These are phyloP conservation scores for Fusarium cicatricum DNA, from an alignment of 2,329 filamentous ascomycete genomes.

Conservation along the genomic window DNA sequence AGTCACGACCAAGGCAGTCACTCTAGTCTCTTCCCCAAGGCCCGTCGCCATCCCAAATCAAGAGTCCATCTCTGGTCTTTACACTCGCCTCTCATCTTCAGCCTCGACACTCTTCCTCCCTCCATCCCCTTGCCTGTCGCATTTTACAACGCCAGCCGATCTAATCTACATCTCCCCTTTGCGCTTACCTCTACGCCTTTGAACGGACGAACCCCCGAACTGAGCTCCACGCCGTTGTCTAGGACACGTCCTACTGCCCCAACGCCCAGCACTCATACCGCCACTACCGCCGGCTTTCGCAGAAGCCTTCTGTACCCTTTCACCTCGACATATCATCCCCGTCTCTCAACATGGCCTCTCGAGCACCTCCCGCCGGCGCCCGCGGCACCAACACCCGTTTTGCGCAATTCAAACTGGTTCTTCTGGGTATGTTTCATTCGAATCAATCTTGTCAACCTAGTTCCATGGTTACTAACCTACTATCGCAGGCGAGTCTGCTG, in stretches of 20 bases:
- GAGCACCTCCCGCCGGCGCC: constrained; percentile 71
- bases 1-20: constrained; percentile 37
- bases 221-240: constrained; percentile 35
- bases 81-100: constrained; percentile 36
- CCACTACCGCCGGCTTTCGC: constrained; percentile 28
- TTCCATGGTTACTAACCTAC: constrained; percentile 48
- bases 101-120: constrained; percentile 27
- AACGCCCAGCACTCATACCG: constrained; percentile 37
- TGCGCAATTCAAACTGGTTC: constrained; percentile 98
- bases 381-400: constrained; percentile 82
- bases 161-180: constrained; percentile 15
- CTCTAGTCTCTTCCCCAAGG: constrained; percentile 25
- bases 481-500: constrained; percentile 87
- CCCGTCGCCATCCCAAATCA: constrained; percentile 28
- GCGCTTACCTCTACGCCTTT: constrained; percentile 14
- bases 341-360: constrained; percentile 76
- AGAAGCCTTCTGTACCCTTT: constrained; percentile 25
- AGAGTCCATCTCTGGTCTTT: constrained; percentile 22
- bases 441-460: constrained; percentile 10
- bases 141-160: constrained; percentile 2
- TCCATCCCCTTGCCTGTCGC: constrained; percentile 15
- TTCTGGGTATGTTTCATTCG: constrained; percentile 75
- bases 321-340: constrained; percentile 40
- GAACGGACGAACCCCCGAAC: constrained; percentile 9
- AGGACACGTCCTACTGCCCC: constrained; percentile 41